phyloP scores from a whole-genome alignment of 2,329 filamentous ascomycete genomes.

The Ilyonectria robusta region DNA sequence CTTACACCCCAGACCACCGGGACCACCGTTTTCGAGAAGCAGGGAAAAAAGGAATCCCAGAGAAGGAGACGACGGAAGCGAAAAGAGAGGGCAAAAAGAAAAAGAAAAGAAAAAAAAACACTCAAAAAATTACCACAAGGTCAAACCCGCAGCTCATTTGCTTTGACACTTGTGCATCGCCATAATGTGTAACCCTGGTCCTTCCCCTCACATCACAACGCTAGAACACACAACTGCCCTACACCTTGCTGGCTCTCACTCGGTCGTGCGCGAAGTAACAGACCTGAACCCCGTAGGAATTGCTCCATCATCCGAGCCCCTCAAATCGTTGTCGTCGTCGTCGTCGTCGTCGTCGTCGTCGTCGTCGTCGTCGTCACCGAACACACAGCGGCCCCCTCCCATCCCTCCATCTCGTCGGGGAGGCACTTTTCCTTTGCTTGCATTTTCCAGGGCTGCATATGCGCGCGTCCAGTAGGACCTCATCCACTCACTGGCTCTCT shows the following conservation, averaged over 20 bases:
- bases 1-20: conserved; percentile 35
- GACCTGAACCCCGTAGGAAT: too few relatives aligned
- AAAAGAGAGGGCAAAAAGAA: neutral
- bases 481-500: neutral
- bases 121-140: too few relatives aligned
- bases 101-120: neutral
- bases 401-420: too few relatives aligned
- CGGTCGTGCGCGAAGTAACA: too few relatives aligned
- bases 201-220: neutral
- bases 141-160: neutral
- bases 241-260: neutral
- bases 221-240: conserved; percentile 2
- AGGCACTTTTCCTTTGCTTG: conserved; percentile 8
- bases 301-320: too few relatives aligned
- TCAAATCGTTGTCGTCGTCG: too few relatives aligned
- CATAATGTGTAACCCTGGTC: neutral
- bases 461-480: neutral
- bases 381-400: too few relatives aligned
- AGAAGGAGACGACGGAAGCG: neutral
- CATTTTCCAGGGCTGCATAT: conserved; percentile 19
- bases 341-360: too few relatives aligned
- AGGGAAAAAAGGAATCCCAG: neutral
- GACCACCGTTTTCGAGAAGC: conserved; percentile 25
- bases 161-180: neutral
- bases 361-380: too few relatives aligned